phyloP scores from a whole-genome alignment of 768 basidiomycete genomes.

The Lactarius pseudohatsudake region DNA sequence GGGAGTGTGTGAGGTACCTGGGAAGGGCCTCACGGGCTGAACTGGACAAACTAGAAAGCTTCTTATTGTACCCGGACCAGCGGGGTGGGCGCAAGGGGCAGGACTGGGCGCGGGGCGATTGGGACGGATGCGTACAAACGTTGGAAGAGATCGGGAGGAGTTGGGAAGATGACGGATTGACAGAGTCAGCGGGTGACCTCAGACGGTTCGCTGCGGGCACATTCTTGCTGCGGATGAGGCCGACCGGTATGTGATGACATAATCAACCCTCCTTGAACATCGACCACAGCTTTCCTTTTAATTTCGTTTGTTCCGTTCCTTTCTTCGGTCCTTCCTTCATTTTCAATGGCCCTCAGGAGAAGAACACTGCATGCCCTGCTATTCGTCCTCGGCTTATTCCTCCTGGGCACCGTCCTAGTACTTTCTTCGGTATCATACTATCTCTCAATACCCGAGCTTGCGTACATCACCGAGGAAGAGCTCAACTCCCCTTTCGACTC shows the following conservation, averaged over 20 bases:
- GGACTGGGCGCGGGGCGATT: conserved; percentile 71
- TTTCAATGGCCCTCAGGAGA: conserved; percentile 37
- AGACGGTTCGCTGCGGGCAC: conserved; percentile 48
- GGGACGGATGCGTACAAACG: conserved; percentile 52
- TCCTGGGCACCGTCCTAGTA: conserved; percentile 86
- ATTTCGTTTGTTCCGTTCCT: conserved; percentile 26
- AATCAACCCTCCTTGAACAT: conserved; percentile 1
- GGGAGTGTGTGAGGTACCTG: conserved; percentile 61
- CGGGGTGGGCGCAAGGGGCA: conserved; percentile 63
- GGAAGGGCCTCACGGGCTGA: conserved; percentile 28
- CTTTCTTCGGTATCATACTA: conserved; percentile 91
- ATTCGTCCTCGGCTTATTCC: conserved; percentile 67
- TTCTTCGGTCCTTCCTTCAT: conserved; percentile 22
- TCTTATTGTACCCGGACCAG: conserved; percentile 45
- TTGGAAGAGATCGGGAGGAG: conserved; percentile 48
- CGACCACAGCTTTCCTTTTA: conserved; percentile 16
- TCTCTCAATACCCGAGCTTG: conserved; percentile 73
- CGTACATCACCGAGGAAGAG: conserved; percentile 79
- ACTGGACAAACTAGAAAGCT: conserved; percentile 27
- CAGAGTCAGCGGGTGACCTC: conserved; percentile 49
- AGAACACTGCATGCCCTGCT: conserved; percentile 49
- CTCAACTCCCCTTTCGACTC: conserved; percentile 57
- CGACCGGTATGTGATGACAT: conserved; percentile 37
- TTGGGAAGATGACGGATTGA: conserved; percentile 56
- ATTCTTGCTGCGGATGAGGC: conserved; percentile 48